phyloP scores from a whole-genome alignment of 257 asterid genomes.

The Linderniella brevidens region DNA sequence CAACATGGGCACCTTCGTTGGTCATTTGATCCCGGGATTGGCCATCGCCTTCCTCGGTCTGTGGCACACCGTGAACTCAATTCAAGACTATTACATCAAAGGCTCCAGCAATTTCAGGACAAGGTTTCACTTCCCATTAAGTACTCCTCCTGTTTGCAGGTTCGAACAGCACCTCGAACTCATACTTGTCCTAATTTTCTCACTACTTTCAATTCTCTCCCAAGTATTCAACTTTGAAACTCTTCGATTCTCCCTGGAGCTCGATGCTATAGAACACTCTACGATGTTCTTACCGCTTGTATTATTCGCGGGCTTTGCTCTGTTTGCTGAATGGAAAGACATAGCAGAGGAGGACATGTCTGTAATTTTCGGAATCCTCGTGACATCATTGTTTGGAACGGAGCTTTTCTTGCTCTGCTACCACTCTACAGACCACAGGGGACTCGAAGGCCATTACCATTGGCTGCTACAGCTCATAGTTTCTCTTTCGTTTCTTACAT shows the following conservation, averaged over 20 bases:
- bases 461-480: slow-evolving; percentile 71
- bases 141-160: slow-evolving; percentile 19
- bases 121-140: slow-evolving; percentile 56
- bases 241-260: slow-evolving; percentile 38
- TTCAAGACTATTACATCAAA: slow-evolving; percentile 19
- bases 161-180: slow-evolving; percentile 32
- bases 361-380: too few relatives aligned
- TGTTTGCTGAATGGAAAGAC: slow-evolving; percentile 27
- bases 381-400: slow-evolving; percentile 48
- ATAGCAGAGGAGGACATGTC: slow-evolving; percentile 10
- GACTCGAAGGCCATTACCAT: slow-evolving; percentile 85
- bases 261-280: slow-evolving; percentile 45
- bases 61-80: slow-evolving; percentile 50
- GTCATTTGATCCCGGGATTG: slow-evolving; percentile 52
- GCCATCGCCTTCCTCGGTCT: slow-evolving; percentile 56
- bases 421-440: slow-evolving; percentile 66
- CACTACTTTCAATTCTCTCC: slow-evolving; percentile 32
- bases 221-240: slow-evolving; percentile 34
- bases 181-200: slow-evolving; percentile 36
- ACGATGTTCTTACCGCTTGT: slow-evolving; percentile 55
- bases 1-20: slow-evolving; percentile 46
- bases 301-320: slow-evolving; percentile 40
- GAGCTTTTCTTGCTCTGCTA: slow-evolving; percentile 74
- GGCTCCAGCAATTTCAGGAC: slow-evolving; percentile 37
- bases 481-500: slow-evolving; percentile 32